Base-by-base conservation (phyloP, 1,139 yeast species). In the Debaryomyces singareniensis region DNA sequence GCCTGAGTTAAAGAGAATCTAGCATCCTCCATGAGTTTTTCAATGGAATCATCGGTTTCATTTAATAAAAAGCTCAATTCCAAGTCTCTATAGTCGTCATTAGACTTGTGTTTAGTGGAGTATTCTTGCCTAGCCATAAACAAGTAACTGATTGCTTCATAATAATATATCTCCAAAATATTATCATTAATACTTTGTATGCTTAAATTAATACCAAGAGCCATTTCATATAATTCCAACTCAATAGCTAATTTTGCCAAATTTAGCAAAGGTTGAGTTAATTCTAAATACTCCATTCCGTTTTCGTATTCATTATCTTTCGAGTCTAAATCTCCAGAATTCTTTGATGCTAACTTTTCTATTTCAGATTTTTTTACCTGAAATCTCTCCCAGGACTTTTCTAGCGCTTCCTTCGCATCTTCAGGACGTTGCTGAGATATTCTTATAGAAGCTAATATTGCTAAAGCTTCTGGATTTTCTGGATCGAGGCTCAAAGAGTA, bases 171-270 rank as follows among this genome's bases (percentile, higher is more conserved):
- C 45, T 89, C 97, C 34, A 85, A 62, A 36, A 84, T 75, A 42
- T 78, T 80, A 44, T 89, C 96, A 55, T 89, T 87, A 30, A 89
- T 72, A 38, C 83, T 89, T 44, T 79, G 78, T 14, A 80, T 65
- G 21, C 70, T 68, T 15, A 71, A 61, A 7, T 86, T 68, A 14
- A 85, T 75, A 24, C 71, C 70, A 10, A 75, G 58, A 3, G 85
- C 83, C 15, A 68, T 49, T 25, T 83, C 93, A 45, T 78, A 78
- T 37, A 74, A 58, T 24, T 80, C 91, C 50, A 84, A 62, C 53
- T 89, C 97, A 31, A 85, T 67, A 16, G 91, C 77, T 51, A 79
- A 77, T 47, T 83, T 78, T 10, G 86, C 64, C 31, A 89, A 59
- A 1, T 86, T 74, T 25, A 80, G 61, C 28, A 87, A 58, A 4